A percentile compares a stretch with the other conserved stretches of the same genome.
phyloP scores from a whole-genome alignment of 441 rosid species.

The Geranium incanum region DNA sequence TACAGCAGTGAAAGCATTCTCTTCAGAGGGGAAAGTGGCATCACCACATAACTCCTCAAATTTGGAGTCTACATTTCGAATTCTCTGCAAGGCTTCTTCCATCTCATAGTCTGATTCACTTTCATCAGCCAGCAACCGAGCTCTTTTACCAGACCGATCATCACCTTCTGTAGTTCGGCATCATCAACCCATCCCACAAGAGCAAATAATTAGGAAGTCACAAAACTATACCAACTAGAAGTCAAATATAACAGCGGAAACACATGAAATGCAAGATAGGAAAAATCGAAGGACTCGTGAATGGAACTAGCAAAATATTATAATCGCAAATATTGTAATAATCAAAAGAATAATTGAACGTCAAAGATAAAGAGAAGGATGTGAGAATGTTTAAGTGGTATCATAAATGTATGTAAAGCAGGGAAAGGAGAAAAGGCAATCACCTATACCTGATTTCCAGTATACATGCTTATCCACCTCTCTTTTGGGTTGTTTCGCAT shows the following conservation, averaged over 20 bases:
- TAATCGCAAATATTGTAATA: background rate
- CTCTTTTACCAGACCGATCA: slow-evolving; percentile 65
- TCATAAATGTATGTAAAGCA: background rate
- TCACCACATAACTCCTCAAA: slow-evolving; percentile 83
- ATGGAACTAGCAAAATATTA: background rate
- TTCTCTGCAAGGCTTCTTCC: slow-evolving; percentile 42
- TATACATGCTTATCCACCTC: slow-evolving; percentile 71
- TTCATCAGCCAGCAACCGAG: slow-evolving; percentile 59
- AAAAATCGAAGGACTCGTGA: background rate
- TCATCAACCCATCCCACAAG: slow-evolving; percentile 21
- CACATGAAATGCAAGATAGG: background rate
- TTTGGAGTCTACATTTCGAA: slow-evolving; percentile 42
- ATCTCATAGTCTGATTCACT: slow-evolving; percentile 54
- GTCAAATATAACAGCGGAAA: slow-evolving; percentile 9
- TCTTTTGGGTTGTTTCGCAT: slow-evolving; percentile 88
- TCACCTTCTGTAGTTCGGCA: slow-evolving; percentile 50
- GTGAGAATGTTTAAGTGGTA: background rate
- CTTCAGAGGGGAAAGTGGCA: slow-evolving; percentile 44
- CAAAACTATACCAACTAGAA: slow-evolving; percentile 17
- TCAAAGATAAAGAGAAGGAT: background rate
- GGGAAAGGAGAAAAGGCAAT: background rate
- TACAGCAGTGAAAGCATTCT: slow-evolving; percentile 32
- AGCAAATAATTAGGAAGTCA: slow-evolving; percentile 9
- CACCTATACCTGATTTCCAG: slow-evolving; percentile 64
- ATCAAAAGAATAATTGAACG: background rate